Conservation (phyloP, 2,329 filamentous ascomycete species). For the Xylaria multiplex region DNA sequence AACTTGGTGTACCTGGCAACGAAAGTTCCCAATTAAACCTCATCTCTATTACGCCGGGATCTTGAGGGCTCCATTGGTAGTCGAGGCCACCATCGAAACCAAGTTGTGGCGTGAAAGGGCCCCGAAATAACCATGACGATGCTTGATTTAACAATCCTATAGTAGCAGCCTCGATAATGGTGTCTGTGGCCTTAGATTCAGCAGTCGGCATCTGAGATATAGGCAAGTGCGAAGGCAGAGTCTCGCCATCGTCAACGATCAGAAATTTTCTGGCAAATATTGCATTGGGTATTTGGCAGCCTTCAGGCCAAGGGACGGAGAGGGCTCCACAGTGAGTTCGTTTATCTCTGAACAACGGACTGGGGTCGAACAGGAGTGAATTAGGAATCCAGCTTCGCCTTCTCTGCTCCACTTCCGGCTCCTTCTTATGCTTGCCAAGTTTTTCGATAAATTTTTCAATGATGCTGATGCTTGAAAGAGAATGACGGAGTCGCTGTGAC, state of each 20-base stretch:
- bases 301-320: conserved; percentile 49
- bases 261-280: conserved; percentile 57
- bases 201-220: conserved; percentile 54
- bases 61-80: conserved; percentile 50
- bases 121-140: conserved; percentile 51
- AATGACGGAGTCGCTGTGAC: conserved; percentile 39
- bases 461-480: conserved; percentile 39
- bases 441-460: conserved; percentile 41
- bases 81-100: conserved; percentile 59
- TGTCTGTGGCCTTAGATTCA: conserved; percentile 54
- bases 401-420: conserved; percentile 39
- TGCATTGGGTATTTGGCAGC: conserved; percentile 54
- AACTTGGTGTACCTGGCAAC: conserved; percentile 13
- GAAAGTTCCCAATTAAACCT: conserved; percentile 40
- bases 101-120: conserved; percentile 58
- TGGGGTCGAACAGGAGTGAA: conserved; percentile 40
- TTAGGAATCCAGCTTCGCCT: conserved; percentile 47
- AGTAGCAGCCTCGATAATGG: conserved; percentile 45
- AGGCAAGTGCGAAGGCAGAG: conserved; percentile 49
- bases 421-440: conserved; percentile 36
- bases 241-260: conserved; percentile 49
- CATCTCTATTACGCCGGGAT: conserved; percentile 35
- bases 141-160: conserved; percentile 44
- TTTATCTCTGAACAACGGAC: conserved; percentile 38
- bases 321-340: conserved; percentile 22